Conservation (phyloP, 1,284 basidiomycete genomes). For the Baeospora myosura region DNA sequence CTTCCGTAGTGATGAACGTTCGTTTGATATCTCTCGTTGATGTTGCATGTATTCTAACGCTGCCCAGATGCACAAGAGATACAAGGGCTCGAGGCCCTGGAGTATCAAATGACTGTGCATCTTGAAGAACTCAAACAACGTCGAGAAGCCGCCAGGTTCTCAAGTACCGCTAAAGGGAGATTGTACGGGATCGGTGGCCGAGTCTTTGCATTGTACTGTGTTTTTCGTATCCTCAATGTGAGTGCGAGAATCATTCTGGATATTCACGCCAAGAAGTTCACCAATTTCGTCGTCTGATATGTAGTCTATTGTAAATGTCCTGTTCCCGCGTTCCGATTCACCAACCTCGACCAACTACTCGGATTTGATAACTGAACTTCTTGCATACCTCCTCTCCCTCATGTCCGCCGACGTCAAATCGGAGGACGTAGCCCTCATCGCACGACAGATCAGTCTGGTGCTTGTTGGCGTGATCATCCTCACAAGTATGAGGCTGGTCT, state of each 20-base stretch:
- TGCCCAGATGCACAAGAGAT: slow-evolving; percentile 42
- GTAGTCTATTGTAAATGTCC: slow-evolving; percentile 54
- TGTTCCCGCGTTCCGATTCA: slow-evolving; percentile 29
- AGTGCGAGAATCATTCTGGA: slow-evolving; percentile 22
- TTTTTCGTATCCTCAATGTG: slow-evolving; percentile 57
- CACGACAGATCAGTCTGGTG: slow-evolving; percentile 52
- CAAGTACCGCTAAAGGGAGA: slow-evolving; percentile 48
- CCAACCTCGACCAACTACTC: slow-evolving; percentile 37
- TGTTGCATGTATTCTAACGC: slow-evolving; percentile 1
- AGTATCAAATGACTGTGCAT: slow-evolving; percentile 60
- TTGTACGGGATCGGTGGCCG: slow-evolving; percentile 40
- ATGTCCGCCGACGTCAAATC: slow-evolving; percentile 29
- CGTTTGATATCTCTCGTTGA: slow-evolving; percentile 15
- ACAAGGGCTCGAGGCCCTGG: slow-evolving; percentile 56
- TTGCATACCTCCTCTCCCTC: slow-evolving; percentile 45
- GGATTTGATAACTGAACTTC: slow-evolving; percentile 52
- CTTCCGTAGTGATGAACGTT: slow-evolving; percentile 40
- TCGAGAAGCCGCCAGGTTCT: slow-evolving; percentile 42
- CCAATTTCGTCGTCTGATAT: slow-evolving; percentile 3
- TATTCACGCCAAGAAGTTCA: not conserved
- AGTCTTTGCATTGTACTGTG: slow-evolving; percentile 62
- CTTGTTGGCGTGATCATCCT: slow-evolving; percentile 70
- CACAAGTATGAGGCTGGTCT: slow-evolving; percentile 58
- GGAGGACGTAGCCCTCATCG: slow-evolving; percentile 29
- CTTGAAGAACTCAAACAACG: slow-evolving; percentile 43